These are phyloP conservation scores for Blastobotrys muscicola DNA, from an alignment of 805 yeast species.

Conservation along the genomic window DNA sequence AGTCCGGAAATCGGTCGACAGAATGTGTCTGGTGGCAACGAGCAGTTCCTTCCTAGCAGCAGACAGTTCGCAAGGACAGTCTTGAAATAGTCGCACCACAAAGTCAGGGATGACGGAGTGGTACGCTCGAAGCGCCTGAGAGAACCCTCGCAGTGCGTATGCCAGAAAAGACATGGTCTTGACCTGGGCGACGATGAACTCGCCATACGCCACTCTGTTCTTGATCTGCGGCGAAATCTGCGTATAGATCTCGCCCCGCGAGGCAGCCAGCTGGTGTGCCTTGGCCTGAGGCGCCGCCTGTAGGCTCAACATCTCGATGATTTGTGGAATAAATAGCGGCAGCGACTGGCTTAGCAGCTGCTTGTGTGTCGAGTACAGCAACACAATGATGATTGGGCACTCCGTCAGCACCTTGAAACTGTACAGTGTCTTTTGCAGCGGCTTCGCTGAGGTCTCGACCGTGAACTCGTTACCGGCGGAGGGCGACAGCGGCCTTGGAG, in stretches of 20 bases:
- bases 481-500: slow-evolving; percentile 37
- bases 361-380: slow-evolving; percentile 81
- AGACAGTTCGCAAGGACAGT: slow-evolving; percentile 89
- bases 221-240: slow-evolving; percentile 66
- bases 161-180: slow-evolving; percentile 94
- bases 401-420: slow-evolving; percentile 91
- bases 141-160: slow-evolving; percentile 78
- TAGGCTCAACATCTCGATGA: slow-evolving; percentile 59
- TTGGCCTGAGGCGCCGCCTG: slow-evolving; percentile 76
- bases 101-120: slow-evolving; percentile 72
- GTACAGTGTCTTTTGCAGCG: slow-evolving; percentile 55
- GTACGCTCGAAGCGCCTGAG: slow-evolving; percentile 50
- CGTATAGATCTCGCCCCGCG: slow-evolving; percentile 50
- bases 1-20: slow-evolving; percentile 77
- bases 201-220: slow-evolving; percentile 74
- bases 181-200: slow-evolving; percentile 85
- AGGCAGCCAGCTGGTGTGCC: slow-evolving; percentile 45
- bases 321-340: slow-evolving; percentile 70
- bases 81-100: slow-evolving; percentile 76
- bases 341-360: slow-evolving; percentile 60
- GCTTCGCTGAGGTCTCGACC: slow-evolving; percentile 37
- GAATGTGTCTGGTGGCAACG: slow-evolving; percentile 91
- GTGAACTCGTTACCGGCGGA: slow-evolving; percentile 24
- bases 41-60: slow-evolving; percentile 86
- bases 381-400: slow-evolving; percentile 94